These are phyloP conservation scores for Lasiosphaeria miniovina DNA, from an alignment of 495 filamentous ascomycete genomes.

Conservation along the genomic window DNA sequence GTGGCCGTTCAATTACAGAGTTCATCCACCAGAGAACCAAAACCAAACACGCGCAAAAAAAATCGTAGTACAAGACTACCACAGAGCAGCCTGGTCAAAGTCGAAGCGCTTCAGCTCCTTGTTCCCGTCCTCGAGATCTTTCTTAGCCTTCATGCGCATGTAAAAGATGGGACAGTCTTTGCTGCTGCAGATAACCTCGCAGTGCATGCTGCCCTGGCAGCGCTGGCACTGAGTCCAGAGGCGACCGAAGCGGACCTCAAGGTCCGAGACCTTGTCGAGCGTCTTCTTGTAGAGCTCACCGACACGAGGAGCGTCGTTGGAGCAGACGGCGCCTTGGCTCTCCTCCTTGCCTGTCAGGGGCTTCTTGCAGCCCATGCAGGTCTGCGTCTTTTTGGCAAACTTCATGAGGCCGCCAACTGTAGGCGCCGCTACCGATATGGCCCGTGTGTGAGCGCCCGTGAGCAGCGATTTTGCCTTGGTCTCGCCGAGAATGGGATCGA, in stretches of 20 bases:
- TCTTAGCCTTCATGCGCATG: slow-evolving; percentile 99
- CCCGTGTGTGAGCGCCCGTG: slow-evolving; percentile 87
- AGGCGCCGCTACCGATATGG: slow-evolving; percentile 85
- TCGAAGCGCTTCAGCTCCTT: slow-evolving; percentile 92
- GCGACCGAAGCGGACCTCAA: slow-evolving; percentile 88
- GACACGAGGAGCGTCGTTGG: slow-evolving; percentile 75
- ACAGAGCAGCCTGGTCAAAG: slow-evolving; percentile 60
- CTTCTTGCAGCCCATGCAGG: slow-evolving; percentile 98
- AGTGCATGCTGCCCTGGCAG: slow-evolving; percentile 96
- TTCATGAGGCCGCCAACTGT: slow-evolving; percentile 94
- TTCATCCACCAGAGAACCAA: neutral
- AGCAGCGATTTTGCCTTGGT: slow-evolving; percentile 79
- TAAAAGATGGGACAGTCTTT: slow-evolving; percentile 99
- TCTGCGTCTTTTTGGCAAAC: slow-evolving; percentile 94
- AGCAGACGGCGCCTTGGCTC: slow-evolving; percentile 81
- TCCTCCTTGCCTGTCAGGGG: slow-evolving; percentile 78
- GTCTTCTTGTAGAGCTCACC: slow-evolving; percentile 94
- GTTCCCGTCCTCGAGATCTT: slow-evolving; percentile 92
- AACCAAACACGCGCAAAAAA: neutral
- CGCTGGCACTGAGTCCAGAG: slow-evolving; percentile 99
- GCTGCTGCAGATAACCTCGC: slow-evolving; percentile 94
- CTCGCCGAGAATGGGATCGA: slow-evolving; percentile 94
- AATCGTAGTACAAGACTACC: slow-evolving; percentile 22
- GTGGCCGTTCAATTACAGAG: too few species aligned
- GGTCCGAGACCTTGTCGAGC: slow-evolving; percentile 77